These are phyloP conservation scores for Rhizopus sp. DNA, from an alignment of 371 early-diverging fungal species.

Conservation along the genomic window DNA sequence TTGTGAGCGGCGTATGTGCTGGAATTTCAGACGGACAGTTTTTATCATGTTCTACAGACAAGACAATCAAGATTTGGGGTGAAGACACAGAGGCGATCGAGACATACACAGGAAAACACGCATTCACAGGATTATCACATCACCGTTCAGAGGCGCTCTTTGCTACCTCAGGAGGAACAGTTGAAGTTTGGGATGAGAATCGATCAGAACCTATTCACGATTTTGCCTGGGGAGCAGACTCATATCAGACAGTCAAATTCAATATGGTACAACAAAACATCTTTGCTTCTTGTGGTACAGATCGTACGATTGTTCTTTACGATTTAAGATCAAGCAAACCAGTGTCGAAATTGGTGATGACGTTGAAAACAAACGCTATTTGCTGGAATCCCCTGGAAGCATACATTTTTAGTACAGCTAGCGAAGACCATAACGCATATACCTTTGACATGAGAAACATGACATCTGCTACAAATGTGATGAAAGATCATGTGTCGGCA, in stretches of 20 bases:
- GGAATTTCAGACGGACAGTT: slow-evolving; percentile 69
- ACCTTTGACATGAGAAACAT: slow-evolving; percentile 96
- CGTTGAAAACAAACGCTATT: slow-evolving; percentile 85
- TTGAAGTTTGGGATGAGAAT: slow-evolving; percentile 93
- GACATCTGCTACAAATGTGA: slow-evolving; percentile 78
- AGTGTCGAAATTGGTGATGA: slow-evolving; percentile 76
- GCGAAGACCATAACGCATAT: slow-evolving; percentile 97
- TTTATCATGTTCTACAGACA: slow-evolving; percentile 88
- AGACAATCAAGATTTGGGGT: slow-evolving; percentile 88
- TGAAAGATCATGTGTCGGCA: slow-evolving; percentile 97
- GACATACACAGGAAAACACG: slow-evolving; percentile 77
- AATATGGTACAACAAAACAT: slow-evolving; percentile 93
- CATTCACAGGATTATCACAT: slow-evolving; percentile 82
- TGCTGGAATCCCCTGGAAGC: slow-evolving; percentile 99
- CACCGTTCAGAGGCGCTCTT: slow-evolving; percentile 82
- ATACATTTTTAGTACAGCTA: slow-evolving; percentile 84
- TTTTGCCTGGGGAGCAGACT: slow-evolving; percentile 93
- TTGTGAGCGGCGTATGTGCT: slow-evolving; percentile 79
- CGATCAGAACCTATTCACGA: slow-evolving; percentile 84
- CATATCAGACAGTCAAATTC: slow-evolving; percentile 89
- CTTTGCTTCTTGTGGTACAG: slow-evolving; percentile 88
- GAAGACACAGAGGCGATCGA: slow-evolving; percentile 55
- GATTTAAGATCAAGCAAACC: slow-evolving; percentile 88
- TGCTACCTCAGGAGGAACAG: slow-evolving; percentile 83
- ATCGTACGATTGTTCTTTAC: slow-evolving; percentile 92